Evolutionary conservation across 768 basidiomycete species (phyloP), one percentile per base, ranked within the genome.

Genomic region (Lentinula lateritia): DNA sequence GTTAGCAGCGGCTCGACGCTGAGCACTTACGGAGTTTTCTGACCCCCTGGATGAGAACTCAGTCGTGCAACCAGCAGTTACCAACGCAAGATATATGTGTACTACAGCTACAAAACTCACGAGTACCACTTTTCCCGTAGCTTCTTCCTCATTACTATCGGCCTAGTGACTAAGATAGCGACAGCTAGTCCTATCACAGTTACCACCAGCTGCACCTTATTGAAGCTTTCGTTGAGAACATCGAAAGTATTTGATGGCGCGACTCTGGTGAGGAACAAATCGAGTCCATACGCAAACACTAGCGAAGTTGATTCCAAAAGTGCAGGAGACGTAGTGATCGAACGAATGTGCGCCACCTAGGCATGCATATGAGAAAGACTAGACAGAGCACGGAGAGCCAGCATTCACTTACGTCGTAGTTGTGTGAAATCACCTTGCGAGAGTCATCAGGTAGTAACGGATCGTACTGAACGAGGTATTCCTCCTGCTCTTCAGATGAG

Each of bases 171-270:
- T n/a, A 85, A 71, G 64, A 97, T 92, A n/a, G 88, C 95, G 5
- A 83, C 67, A 2, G 77, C 80, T 62, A 98, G 71, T 0, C 83
- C 93, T 0, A 76, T 72, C 38, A 96, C 85, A 1, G 94, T 98
- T 34, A 94, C 73, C 64, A 95, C 84, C 23, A 98, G 79, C 72
- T 98, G 96, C 1, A 76, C 80, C 77, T 98, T 97, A 78, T 98
- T 98, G 74, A 98, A 98, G 68, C 79, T 87, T 72, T 95, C 90
- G 67, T 84, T 92, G 7, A 98, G 82, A 28, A 97, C 87, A 69
- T 98, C 96, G 67, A 98, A 98, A 18, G 93, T 93, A 43, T 84
- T 86, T 10, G 93, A 95, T 1, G 95, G 93, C 42, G 91, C 83
- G 4, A 92, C 81, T 15, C 93, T 84, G 10, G 92, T 92, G 32